phyloP scores from a whole-genome alignment of 192 early-diverging fungal genomes.

The Coemansia sp. region DNA sequence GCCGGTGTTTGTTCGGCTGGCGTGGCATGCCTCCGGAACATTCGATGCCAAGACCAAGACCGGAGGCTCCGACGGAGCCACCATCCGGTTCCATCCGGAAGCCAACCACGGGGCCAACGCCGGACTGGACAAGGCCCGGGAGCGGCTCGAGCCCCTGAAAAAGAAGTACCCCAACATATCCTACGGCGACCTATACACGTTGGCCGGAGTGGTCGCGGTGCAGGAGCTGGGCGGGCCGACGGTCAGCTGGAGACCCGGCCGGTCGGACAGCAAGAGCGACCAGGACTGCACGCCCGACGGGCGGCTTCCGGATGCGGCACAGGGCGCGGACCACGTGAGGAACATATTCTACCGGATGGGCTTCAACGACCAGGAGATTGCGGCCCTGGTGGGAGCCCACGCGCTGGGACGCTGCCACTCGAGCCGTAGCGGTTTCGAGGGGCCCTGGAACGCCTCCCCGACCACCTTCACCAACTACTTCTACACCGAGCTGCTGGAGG shows the following conservation, averaged over 20 bases:
- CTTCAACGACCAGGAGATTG: conserved; percentile 78
- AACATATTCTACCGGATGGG: conserved; percentile 83
- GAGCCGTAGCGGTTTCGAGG: conserved; percentile 73
- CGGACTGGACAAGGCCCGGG: conserved; percentile 70
- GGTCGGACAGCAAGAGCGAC: conserved; percentile 49
- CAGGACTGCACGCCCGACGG: conserved; percentile 66
- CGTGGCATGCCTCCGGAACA: conserved; percentile 85
- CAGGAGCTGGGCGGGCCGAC: conserved; percentile 78
- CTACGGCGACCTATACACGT: conserved; percentile 80
- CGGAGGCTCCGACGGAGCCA: conserved; percentile 74
- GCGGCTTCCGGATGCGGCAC: conserved; percentile 71
- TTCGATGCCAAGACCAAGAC: conserved; percentile 63
- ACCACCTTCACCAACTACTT: conserved; percentile 88
- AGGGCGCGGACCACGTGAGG: conserved; percentile 65
- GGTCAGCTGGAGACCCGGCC: conserved; percentile 72
- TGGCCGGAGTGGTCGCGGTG: conserved; percentile 73
- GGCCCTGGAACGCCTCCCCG: conserved; percentile 87
- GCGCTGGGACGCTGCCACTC: conserved; percentile 75
- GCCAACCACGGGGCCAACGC: conserved; percentile 69
- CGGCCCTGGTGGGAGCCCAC: conserved; percentile 76
- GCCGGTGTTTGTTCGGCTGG: conserved; percentile 76
- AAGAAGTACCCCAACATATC: conserved; percentile 76
- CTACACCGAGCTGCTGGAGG: conserved; percentile 73
- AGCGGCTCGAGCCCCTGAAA: conserved; percentile 73
- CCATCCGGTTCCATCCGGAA: conserved; percentile 73